phyloP scores from a whole-genome alignment of 805 yeast species.

The Wickerhamia fluorescens region DNA sequence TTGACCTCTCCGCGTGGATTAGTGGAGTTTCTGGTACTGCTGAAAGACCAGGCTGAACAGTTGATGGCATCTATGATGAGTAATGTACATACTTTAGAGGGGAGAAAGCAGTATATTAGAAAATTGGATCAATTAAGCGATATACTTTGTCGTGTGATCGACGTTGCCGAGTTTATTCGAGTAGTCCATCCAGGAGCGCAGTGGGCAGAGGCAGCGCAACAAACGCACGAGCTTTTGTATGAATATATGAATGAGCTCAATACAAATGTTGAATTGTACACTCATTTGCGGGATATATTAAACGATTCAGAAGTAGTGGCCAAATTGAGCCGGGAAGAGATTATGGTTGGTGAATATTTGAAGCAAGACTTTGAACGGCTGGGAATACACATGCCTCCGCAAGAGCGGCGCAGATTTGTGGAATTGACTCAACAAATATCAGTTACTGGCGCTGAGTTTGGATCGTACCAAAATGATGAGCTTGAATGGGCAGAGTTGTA shows the following conservation, averaged over 20 bases:
- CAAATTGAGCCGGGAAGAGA: constrained; percentile 62
- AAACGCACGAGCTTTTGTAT: constrained; percentile 80
- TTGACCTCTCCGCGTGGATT: constrained; percentile 68
- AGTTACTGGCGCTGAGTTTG: constrained; percentile 70
- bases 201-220: constrained; percentile 77
- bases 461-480: constrained; percentile 34
- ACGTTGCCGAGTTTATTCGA: constrained; percentile 85
- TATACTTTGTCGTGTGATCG: constrained; percentile 84
- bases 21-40: constrained; percentile 53
- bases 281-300: constrained; percentile 51
- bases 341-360: constrained; percentile 72
- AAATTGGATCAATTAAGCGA: constrained; percentile 83
- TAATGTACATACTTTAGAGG: constrained; percentile 34
- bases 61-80: constrained; percentile 51
- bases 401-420: constrained; percentile 63
- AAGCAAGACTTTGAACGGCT: constrained; percentile 83
- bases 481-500: constrained; percentile 30
- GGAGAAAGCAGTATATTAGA: constrained; percentile 41
- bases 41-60: constrained; percentile 58
- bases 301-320: constrained; percentile 22
- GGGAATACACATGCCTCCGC: constrained; percentile 73
- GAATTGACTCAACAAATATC: constrained; percentile 76
- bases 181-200: constrained; percentile 74
- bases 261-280: constrained; percentile 69
- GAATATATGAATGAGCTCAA: constrained; percentile 91